These are phyloP conservation scores for Solanum verrucosum DNA, from an alignment of 257 asterid genomes.

Conservation along the genomic window DNA sequence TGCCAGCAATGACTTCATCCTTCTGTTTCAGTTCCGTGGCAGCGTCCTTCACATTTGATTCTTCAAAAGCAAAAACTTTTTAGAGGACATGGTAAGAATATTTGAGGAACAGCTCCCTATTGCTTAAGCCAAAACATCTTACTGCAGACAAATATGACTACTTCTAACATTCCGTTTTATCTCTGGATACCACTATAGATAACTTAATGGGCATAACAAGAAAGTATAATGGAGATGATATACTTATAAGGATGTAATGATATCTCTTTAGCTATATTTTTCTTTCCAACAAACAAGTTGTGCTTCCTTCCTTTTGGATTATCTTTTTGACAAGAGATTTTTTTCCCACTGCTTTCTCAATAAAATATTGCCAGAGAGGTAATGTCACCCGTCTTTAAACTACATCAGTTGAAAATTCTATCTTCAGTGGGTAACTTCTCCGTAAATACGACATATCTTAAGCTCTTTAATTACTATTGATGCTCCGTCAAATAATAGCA, in stretches of 20 bases:
- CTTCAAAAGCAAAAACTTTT: slow-evolving; percentile 27
- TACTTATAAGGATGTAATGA: not conserved
- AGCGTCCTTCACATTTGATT: slow-evolving; percentile 51
- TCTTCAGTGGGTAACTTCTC: no score
- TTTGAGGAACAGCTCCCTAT: not conserved
- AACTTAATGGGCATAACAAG: not conserved
- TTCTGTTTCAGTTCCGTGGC: slow-evolving; percentile 46
- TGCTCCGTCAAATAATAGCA: not conserved
- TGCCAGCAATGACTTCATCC: slow-evolving; percentile 49
- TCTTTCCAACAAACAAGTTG: not conserved
- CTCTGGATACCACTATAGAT: not conserved
- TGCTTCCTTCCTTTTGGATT: not conserved
- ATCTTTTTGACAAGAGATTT: not conserved
- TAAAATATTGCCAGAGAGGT: no score
- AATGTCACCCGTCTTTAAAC: no score
- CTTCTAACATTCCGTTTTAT: not conserved
- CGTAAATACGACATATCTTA: no score
- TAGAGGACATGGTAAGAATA: not conserved
- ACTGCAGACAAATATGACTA: not conserved
- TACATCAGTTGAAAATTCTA: no score
- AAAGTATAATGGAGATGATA: not conserved
- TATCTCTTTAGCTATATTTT: not conserved
- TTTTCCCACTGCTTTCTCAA: no score
- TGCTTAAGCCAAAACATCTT: not conserved
- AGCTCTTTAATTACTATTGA: no score